Evolutionary conservation across 2,329 filamentous ascomycete species (phyloP).

Genomic region (Fusarium sambucinum): DNA sequence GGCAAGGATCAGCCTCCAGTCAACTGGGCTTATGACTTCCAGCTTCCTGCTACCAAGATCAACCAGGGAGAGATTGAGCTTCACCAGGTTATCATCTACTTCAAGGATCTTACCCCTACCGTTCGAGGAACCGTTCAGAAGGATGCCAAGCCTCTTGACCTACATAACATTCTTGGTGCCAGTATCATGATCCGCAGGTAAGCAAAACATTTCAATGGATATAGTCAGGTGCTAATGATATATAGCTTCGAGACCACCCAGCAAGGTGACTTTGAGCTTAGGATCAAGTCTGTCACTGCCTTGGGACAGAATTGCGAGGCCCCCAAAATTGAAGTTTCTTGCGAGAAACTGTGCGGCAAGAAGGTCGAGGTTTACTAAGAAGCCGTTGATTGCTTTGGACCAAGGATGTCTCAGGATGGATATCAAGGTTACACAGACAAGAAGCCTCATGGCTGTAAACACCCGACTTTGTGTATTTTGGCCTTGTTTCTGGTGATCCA

Average conservation of each 20-base stretch:
- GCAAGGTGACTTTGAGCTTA: not conserved
- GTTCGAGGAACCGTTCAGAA: not conserved
- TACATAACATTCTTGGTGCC: not conserved
- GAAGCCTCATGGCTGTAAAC: not conserved
- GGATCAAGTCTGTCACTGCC: slow-evolving; percentile 2
- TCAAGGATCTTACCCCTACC: not conserved
- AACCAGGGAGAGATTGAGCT: not conserved
- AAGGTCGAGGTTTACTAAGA: not conserved
- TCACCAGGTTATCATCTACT: not conserved
- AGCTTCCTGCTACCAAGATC: not conserved
- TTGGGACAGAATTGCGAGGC: not conserved
- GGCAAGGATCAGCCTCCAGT: not conserved
- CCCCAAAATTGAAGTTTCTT: not conserved
- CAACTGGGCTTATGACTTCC: slow-evolving; percentile 1
- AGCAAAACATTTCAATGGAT: rapidly evolving
- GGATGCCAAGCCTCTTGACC: not conserved
- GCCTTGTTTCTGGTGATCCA: rapidly evolving
- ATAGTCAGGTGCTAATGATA: rapidly evolving
- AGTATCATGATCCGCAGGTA: slow-evolving; percentile 5
- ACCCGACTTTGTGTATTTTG: not conserved
- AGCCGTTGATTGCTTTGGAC: not conserved
- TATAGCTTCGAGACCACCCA: not conserved
- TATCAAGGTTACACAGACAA: not conserved
- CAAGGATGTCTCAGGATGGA: not conserved
- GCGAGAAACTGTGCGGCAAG: not conserved